Base-by-base conservation (phyloP, 768 basidiomycete genomes). In the Leccinellum luteum region DNA sequence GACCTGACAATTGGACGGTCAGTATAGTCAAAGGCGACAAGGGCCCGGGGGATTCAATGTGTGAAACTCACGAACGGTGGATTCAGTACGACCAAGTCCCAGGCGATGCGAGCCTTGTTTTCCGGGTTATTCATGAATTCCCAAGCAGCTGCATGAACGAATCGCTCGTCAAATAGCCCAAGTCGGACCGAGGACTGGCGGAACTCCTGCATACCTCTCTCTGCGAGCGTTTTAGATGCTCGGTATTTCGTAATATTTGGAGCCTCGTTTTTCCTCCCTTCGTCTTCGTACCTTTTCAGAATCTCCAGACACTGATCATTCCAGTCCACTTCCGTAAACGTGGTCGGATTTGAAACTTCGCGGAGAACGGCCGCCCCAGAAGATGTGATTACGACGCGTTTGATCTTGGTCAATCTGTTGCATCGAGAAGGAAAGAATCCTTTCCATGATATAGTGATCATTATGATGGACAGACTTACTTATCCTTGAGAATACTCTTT, bases 331-430 rank as follows among this genome's bases (percentile, higher is more conserved):
- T 87, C 85, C 38, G 66, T 73, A 62, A 77, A 82, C 1, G 72
- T 71, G 1, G 44, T 38, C 0, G 68, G 61, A 0, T 63, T 65
- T 1, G 75, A 69, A 0, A 62, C 60, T 0, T 69, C 58, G 5
- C 61, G 60, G 3, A 80, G 60, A 17, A 87, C 63, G 0, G 85
- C 73, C 1, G 81, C 87, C 50, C 69, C 74, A 2, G 88, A 90
- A 14, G 84, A 84, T 0, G 87, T 89, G 57, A 89, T 70, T 8
- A 91, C 83, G 44, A 94, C 75, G 3, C 90, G 82, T 66, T 87
- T 85, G 62, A 92, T 76, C 8, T 17, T 77, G 60, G 51, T 81
- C n/a, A 5, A 41, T 41, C 38, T 41, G n/a, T 41, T 41, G 17
- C 38, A n/a, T 41, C 7, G 34, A 35, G 17, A 12, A 35, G 15